Evolutionary conservation across 2,329 filamentous ascomycete species (phyloP).

Genomic region (Penicillium paneum): DNA sequence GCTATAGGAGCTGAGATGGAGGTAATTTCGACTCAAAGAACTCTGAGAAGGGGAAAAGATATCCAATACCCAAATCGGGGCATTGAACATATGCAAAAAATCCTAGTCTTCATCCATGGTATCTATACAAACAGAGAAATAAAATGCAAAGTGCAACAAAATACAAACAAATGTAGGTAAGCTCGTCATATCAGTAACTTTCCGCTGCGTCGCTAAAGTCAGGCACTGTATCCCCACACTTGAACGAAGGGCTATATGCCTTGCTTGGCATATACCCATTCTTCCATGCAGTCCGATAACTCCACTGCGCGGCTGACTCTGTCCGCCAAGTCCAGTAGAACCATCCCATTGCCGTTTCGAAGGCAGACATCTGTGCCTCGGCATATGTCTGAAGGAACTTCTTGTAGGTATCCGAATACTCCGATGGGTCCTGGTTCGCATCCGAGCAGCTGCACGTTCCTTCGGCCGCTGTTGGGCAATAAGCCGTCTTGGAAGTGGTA

Average conservation of each 20-base stretch:
- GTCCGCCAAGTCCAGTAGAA: slow-evolving; percentile 99
- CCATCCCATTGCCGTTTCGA: slow-evolving; percentile 93
- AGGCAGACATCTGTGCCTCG: slow-evolving; percentile 91
- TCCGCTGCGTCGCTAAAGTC: slow-evolving; percentile 46
- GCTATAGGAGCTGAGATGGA: not conserved
- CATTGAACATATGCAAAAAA: not conserved
- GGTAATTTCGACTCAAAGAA: slow-evolving; percentile 6
- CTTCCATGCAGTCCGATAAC: slow-evolving; percentile 62
- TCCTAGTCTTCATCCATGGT: slow-evolving; percentile 7
- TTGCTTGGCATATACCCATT: slow-evolving; percentile 72
- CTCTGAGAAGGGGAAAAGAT: not conserved
- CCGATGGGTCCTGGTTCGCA: slow-evolving; percentile 69
- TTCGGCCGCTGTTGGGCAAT: slow-evolving; percentile 63
- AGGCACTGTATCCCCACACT: slow-evolving; percentile 54
- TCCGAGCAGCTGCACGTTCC: slow-evolving; percentile 68
- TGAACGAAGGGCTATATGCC: slow-evolving; percentile 68
- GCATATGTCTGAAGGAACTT: slow-evolving; percentile 84
- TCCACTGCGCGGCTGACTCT: slow-evolving; percentile 84
- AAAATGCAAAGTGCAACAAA: slow-evolving; percentile 7
- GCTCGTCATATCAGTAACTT: slow-evolving; percentile 34
- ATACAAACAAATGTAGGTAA: slow-evolving; percentile 1
- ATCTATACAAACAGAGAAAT: slow-evolving; percentile 2
- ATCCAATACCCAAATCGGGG: not conserved
- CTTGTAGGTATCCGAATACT: slow-evolving; percentile 74
- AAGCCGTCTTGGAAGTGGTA: slow-evolving; percentile 66